A percentile compares a stretch with the other conserved stretches of the same genome.
phyloP scores from a whole-genome alignment of 2,329 filamentous ascomycete genomes.

The Phoma sp. region DNA sequence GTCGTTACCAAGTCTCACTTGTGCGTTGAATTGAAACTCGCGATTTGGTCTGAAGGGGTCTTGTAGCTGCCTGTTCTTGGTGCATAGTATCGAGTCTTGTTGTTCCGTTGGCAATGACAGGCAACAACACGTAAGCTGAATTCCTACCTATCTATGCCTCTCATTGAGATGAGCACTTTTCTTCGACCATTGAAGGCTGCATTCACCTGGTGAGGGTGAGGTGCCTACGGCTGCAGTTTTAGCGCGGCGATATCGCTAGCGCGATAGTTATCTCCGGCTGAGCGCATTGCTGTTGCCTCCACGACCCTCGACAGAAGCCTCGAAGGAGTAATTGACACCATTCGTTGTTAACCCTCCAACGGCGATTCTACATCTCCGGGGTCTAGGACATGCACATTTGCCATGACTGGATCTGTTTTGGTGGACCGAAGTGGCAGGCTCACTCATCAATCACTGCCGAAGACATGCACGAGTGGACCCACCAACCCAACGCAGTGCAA shows the following conservation, averaged over 20 bases:
- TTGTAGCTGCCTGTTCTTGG: too few relatives aligned
- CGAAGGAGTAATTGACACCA: neutral
- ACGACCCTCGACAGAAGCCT: neutral
- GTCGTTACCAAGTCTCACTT: too few relatives aligned
- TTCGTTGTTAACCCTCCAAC: neutral
- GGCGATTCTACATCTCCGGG: neutral
- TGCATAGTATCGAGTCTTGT: too few relatives aligned
- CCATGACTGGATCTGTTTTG: conserved; percentile 3
- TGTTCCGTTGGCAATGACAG: too few relatives aligned
- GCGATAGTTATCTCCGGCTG: conserved; percentile 1
- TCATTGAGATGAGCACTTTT: too few relatives aligned
- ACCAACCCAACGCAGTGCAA: neutral
- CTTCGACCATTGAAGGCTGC: too few relatives aligned
- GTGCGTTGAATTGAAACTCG: too few relatives aligned
- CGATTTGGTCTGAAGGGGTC: too few relatives aligned
- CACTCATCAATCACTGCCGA: neutral
- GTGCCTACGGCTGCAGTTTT: neutral
- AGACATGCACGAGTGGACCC: neutral
- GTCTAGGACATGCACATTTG: neutral
- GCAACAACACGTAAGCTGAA: too few relatives aligned
- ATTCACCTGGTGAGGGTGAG: too few relatives aligned
- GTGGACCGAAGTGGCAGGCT: conserved; percentile 1
- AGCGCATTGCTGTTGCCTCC: conserved; percentile 13
- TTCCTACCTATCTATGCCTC: too few relatives aligned
- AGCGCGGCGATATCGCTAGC: conserved; percentile 6